phyloP scores from a whole-genome alignment of 2,329 filamentous ascomycete genomes.

The Neoarthrinium moseri region DNA sequence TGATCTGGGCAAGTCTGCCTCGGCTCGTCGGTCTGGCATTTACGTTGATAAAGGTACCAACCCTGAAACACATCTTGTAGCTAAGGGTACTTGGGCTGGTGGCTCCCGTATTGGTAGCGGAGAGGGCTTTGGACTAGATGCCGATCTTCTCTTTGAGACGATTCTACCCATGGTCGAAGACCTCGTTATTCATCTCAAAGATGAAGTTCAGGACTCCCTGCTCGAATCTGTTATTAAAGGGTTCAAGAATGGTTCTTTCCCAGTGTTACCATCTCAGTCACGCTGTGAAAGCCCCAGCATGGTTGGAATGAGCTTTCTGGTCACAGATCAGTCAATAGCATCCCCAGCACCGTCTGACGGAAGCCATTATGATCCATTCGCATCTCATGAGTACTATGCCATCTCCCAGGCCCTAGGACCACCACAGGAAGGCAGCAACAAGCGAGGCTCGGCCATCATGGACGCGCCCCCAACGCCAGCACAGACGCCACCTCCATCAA shows the following conservation, averaged over 20 bases:
- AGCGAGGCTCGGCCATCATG: neutral
- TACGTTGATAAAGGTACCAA: conserved; percentile 18
- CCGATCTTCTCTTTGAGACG: conserved; percentile 33
- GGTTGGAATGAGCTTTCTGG: no score
- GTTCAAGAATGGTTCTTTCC: conserved; percentile 41
- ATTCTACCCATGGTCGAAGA: conserved; percentile 56
- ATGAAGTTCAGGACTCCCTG: conserved; percentile 37
- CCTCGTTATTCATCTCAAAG: conserved; percentile 53
- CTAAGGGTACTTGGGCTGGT: conserved; percentile 17
- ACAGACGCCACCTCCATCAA: conserved; percentile 38
- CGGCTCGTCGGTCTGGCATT: conserved; percentile 9
- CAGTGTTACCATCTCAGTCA: conserved; percentile 16
- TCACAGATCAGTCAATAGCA: neutral
- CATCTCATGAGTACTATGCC: conserved; percentile 23
- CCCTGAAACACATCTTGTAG: conserved; percentile 22
- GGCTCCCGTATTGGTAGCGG: conserved; percentile 31
- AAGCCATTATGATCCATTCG: conserved; percentile 48
- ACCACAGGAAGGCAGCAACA: conserved; percentile 5
- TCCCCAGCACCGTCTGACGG: conserved; percentile 20
- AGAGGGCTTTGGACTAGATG: conserved; percentile 41
- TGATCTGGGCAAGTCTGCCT: conserved; percentile 14
- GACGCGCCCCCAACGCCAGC: conserved; percentile 40
- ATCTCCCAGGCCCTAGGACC: conserved; percentile 7
- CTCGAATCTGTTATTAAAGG: conserved; percentile 47
- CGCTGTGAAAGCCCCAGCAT: conserved; percentile 10